These are phyloP conservation scores for Podila verticillata DNA, from an alignment of 192 early-diverging fungal genomes.

Conservation along the genomic window DNA sequence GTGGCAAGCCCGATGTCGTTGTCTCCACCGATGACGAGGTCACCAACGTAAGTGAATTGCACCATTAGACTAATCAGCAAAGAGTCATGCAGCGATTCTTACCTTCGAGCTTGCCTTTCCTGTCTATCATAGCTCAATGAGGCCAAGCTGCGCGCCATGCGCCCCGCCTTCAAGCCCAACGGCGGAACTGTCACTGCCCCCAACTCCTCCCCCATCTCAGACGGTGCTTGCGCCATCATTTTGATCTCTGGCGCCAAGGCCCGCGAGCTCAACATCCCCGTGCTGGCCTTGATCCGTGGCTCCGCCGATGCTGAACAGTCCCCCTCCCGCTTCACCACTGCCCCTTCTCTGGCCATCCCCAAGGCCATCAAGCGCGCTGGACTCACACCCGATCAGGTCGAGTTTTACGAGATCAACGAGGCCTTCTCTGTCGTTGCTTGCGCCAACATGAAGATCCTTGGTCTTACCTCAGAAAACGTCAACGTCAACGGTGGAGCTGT, in stretches of 20 bases:
- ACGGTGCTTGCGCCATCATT: conserved; percentile 81
- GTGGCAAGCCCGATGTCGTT: conserved; percentile 70
- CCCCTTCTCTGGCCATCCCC: conserved; percentile 80
- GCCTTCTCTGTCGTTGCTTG: conserved; percentile 86
- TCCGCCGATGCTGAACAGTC: conserved; percentile 75
- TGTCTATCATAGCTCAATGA: conserved; percentile 64
- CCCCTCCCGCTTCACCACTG: conserved; percentile 78
- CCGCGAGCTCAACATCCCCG: conserved; percentile 59
- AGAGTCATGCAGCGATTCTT: background rate
- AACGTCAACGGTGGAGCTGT: conserved; percentile 98
- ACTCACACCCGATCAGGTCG: conserved; percentile 67
- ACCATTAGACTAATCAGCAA: background rate
- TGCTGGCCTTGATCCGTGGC: conserved; percentile 68
- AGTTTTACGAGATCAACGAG: conserved; percentile 87
- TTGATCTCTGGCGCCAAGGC: conserved; percentile 74
- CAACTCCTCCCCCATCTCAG: conserved; percentile 84
- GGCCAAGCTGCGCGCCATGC: conserved; percentile 88
- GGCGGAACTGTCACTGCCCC: conserved; percentile 94
- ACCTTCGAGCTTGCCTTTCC: background rate
- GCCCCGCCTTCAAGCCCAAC: conserved; percentile 85
- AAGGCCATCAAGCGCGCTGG: conserved; percentile 78
- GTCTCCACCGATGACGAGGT: conserved; percentile 73
- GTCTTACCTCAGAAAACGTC: conserved; percentile 77
- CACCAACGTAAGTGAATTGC: conserved; percentile 52
- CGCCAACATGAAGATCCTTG: conserved; percentile 86